Evolutionary conservation across 2,329 filamentous ascomycete genomes (phyloP).

Genomic region (Atkinsonella texensis): DNA sequence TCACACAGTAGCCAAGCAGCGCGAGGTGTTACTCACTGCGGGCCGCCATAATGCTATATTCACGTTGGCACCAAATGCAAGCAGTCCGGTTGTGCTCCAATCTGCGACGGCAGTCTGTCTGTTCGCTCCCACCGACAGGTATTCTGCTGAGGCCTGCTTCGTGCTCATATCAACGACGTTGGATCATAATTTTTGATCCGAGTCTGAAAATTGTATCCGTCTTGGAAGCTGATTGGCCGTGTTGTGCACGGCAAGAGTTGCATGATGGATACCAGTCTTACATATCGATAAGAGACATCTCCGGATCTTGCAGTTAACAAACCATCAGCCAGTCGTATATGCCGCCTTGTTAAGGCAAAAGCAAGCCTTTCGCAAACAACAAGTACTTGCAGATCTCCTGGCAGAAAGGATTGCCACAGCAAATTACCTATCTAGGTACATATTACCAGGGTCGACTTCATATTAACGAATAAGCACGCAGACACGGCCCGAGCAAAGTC

Average conservation of each 20-base stretch:
- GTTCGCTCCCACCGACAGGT: conserved; percentile 74
- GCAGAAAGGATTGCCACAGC: neutral
- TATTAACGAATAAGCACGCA: neutral
- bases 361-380: no score
- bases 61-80: conserved; percentile 82
- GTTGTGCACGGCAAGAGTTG: conserved; percentile 3
- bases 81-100: conserved; percentile 61
- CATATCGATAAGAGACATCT: neutral
- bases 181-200: conserved; percentile 9
- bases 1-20: neutral
- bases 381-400: no score
- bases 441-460: neutral
- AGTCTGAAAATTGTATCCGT: conserved; percentile 24
- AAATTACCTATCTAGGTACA: neutral
- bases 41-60: conserved; percentile 87
- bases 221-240: conserved; percentile 25
- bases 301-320: neutral
- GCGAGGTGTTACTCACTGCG: conserved; percentile 38
- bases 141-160: conserved; percentile 28
- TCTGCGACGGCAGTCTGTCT: conserved; percentile 81
- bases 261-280: neutral
- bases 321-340: neutral
- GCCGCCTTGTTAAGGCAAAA: neutral
- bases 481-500: neutral
- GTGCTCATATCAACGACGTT: conserved; percentile 15